Evolutionary conservation across 768 basidiomycete species (phyloP).

Genomic region (Gautieria morchelliformis): DNA sequence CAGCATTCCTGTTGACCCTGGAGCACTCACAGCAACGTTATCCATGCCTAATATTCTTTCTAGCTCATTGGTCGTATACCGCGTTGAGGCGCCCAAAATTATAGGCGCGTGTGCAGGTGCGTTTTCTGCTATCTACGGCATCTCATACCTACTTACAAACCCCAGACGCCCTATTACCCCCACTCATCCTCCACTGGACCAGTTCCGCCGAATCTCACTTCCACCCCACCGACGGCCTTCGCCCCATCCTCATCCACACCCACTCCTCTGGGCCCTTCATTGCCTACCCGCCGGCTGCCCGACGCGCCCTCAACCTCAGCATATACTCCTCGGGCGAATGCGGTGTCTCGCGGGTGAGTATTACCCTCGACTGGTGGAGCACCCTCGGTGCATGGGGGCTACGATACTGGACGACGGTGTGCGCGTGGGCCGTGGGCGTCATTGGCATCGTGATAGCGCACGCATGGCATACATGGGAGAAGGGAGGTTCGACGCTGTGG

Average conservation of each 20-base stretch:
- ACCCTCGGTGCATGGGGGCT: conserved; percentile 63
- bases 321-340: conserved; percentile 57
- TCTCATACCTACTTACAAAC: background rate
- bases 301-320: conserved; percentile 39
- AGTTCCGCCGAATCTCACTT: conserved; percentile 58
- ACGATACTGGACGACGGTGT: conserved; percentile 64
- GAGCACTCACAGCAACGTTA: conserved; percentile 34
- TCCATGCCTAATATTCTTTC: conserved; percentile 47
- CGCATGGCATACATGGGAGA: conserved; percentile 31
- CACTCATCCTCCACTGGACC: conserved; percentile 58
- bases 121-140: background rate
- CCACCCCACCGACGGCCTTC: conserved; percentile 38
- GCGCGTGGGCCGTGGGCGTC: conserved; percentile 70
- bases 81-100: conserved; percentile 28
- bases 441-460: conserved; percentile 47
- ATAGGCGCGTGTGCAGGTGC: conserved; percentile 22
- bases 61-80: conserved; percentile 59
- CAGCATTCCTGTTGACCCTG: conserved; percentile 25
- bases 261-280: conserved; percentile 63
- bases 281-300: conserved; percentile 16
- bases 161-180: conserved; percentile 46
- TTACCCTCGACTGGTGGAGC: conserved; percentile 63
- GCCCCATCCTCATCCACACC: conserved; percentile 50
- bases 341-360: conserved; percentile 28
- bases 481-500: conserved; percentile 18